A percentile compares a stretch with the other conserved stretches of the same genome.
These are phyloP conservation scores for Lactarius sanguifluus DNA, from an alignment of 768 basidiomycete species.

Conservation along the genomic window DNA sequence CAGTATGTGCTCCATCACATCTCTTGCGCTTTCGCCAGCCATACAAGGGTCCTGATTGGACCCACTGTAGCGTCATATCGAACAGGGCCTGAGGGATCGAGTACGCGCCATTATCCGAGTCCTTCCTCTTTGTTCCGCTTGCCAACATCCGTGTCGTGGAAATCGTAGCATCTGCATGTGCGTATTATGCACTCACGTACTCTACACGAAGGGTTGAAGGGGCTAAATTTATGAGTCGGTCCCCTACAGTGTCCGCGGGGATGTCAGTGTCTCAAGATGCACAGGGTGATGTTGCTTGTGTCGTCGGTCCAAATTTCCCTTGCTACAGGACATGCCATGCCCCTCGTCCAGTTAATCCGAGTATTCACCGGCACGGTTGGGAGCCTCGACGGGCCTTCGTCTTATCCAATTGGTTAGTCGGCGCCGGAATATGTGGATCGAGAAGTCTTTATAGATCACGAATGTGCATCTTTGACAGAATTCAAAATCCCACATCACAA, in stretches of 20 bases:
- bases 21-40: no score
- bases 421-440: slow-evolving; percentile 13
- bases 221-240: slow-evolving; percentile 8
- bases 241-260: neutral
- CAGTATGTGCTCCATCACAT: slow-evolving; percentile 4
- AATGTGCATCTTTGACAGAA: slow-evolving; percentile 9
- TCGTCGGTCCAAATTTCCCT: slow-evolving; percentile 13
- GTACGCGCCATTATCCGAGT: neutral
- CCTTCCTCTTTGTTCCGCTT: neutral
- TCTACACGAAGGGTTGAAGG: slow-evolving; percentile 11
- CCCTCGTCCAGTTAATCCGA: slow-evolving; percentile 17
- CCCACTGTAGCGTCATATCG: no score
- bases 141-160: neutral
- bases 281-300: slow-evolving; percentile 14
- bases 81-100: slow-evolving; percentile 23
- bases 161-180: slow-evolving; percentile 15
- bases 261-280: neutral
- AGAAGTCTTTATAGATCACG: slow-evolving; percentile 17
- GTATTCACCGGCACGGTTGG: neutral
- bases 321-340: slow-evolving; percentile 15
- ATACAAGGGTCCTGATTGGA: no score
- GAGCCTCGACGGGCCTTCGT: neutral
- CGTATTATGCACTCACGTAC: slow-evolving; percentile 2
- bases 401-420: neutral
- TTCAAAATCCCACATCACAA: neutral